Evolutionary conservation across 2,329 filamentous ascomycete species (phyloP).

Genomic region (Aspergillus eucalypticola): DNA sequence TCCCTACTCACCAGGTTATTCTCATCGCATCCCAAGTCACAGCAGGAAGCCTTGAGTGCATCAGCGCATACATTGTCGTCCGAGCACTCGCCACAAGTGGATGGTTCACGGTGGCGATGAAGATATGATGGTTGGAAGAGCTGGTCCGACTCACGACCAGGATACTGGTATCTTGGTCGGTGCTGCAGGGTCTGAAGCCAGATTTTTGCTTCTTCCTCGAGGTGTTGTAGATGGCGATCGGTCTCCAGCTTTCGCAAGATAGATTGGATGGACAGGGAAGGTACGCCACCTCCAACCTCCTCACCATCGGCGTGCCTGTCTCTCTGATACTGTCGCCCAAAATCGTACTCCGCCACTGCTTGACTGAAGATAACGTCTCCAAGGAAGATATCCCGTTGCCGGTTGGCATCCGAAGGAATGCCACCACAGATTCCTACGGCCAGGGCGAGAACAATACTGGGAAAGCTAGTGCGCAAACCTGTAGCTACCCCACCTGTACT

Average conservation of each 20-base stretch:
- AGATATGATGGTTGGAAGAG: background rate
- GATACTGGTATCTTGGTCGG: background rate
- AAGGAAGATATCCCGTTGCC: background rate
- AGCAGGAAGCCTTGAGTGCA: conserved; percentile 3
- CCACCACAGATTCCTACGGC: conserved; percentile 12
- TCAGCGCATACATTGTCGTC: conserved; percentile 17
- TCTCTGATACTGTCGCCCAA: conserved; percentile 27
- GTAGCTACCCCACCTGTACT: background rate
- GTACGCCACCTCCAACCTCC: background rate
- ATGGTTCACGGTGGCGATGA: background rate
- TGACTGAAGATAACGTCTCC: conserved; percentile 27
- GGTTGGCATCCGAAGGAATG: background rate
- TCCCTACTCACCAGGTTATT: background rate
- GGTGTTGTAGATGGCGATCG: background rate
- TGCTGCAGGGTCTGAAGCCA: background rate
- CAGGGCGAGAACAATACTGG: background rate
- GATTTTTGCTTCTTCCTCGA: background rate
- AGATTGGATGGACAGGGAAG: background rate
- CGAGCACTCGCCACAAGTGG: background rate
- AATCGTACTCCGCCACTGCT: conserved; percentile 30
- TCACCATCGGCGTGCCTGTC: conserved; percentile 17
- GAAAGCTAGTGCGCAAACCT: conserved; percentile 3
- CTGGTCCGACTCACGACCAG: background rate
- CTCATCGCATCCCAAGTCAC: conserved; percentile 11
- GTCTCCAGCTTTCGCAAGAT: background rate